Evolutionary conservation across 352 stramenopile genomes (phyloP).

Genomic region (Phytophthora colocasiae): DNA sequence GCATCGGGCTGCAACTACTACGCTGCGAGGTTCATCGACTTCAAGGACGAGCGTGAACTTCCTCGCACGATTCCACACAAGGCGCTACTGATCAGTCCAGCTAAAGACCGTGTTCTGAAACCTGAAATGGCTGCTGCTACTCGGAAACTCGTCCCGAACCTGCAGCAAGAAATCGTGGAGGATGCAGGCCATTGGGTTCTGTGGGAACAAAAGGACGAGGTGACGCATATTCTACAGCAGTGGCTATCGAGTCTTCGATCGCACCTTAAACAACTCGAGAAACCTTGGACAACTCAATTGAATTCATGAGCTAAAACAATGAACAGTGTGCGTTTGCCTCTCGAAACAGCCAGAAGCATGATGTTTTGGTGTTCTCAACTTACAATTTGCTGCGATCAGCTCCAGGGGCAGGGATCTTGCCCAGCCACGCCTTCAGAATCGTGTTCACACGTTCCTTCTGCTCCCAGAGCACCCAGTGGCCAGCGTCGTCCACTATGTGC

Average conservation of each 20-base stretch:
- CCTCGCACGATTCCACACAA: constrained; percentile 45
- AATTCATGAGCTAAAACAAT: constrained; percentile 3
- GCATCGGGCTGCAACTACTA: constrained; percentile 63
- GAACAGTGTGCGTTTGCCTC: background rate
- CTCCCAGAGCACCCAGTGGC: constrained; percentile 75
- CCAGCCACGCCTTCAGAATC: constrained; percentile 50
- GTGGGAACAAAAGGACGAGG: constrained; percentile 56
- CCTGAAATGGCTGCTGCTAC: constrained; percentile 66
- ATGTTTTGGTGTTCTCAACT: background rate
- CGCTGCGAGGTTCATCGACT: constrained; percentile 60
- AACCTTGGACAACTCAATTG: background rate
- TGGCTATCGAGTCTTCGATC: constrained; percentile 35
- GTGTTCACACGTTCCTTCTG: constrained; percentile 52
- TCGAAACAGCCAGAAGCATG: background rate
- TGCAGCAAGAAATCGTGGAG: constrained; percentile 54
- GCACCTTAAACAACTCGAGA: background rate
- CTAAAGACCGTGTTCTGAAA: constrained; percentile 56
- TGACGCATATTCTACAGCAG: constrained; percentile 44
- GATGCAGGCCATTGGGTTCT: constrained; percentile 70
- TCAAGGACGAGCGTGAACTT: constrained; percentile 47
- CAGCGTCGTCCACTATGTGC: constrained; percentile 57
- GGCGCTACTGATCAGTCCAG: constrained; percentile 67
- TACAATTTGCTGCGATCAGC: constrained; percentile 37
- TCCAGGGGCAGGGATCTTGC: constrained; percentile 25
- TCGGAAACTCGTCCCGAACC: constrained; percentile 51